phyloP scores from a whole-genome alignment of 768 basidiomycete genomes.

The Termitomyces sp. region DNA sequence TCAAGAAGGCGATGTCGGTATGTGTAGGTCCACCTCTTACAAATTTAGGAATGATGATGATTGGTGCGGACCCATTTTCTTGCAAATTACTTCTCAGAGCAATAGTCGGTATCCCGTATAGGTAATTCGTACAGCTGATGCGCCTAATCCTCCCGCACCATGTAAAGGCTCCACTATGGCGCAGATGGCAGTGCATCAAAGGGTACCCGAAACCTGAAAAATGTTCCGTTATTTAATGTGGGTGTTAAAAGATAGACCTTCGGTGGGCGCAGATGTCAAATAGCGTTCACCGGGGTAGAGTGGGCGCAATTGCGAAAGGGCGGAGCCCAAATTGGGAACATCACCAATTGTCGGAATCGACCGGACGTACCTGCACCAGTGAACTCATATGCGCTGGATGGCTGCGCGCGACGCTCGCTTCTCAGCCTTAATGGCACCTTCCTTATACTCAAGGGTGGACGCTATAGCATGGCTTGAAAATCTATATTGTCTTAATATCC shows the following conservation, averaged over 20 bases:
- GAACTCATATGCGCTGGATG: neutral
- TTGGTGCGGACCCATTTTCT: slow-evolving; percentile 21
- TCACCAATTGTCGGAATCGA: neutral
- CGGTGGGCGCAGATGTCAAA: neutral
- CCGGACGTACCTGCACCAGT: neutral
- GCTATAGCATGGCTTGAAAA: neutral
- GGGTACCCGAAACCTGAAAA: neutral
- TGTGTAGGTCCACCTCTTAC: slow-evolving; percentile 7
- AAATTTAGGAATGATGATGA: slow-evolving; percentile 12
- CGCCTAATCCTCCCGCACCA: neutral
- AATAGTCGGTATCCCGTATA: slow-evolving; percentile 6
- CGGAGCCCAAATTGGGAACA: slow-evolving; percentile 2
- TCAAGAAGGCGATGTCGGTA: slow-evolving; percentile 10
- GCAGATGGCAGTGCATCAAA: neutral
- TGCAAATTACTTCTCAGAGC: slow-evolving; percentile 2
- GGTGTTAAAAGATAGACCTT: neutral
- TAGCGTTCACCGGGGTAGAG: neutral
- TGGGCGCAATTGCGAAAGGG: neutral
- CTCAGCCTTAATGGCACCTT: neutral
- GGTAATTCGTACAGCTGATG: slow-evolving; percentile 1
- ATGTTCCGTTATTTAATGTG: neutral
- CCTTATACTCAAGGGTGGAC: neutral
- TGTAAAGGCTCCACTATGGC: neutral
- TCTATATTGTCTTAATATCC: neutral
- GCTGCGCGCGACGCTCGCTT: neutral